These are phyloP conservation scores for Marasmius tenuissimus DNA, from an alignment of 1,284 basidiomycete genomes.

Conservation along the genomic window DNA sequence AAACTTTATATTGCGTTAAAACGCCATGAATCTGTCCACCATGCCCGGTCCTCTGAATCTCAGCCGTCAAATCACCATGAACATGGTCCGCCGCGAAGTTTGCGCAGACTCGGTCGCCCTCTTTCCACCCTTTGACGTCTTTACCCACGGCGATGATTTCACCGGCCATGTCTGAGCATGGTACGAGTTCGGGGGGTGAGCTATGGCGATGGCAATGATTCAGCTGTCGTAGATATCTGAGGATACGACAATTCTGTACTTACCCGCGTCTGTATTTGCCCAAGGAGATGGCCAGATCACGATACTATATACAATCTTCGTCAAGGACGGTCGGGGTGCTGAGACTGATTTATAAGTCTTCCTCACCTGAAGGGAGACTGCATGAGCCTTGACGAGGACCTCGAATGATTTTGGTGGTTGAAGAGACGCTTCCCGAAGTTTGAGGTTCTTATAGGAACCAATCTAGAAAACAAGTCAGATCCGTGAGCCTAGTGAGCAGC, in stretches of 20 bases:
- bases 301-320: conserved; percentile 25
- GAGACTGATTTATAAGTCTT: neutral
- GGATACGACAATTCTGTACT: neutral
- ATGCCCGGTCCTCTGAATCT: conserved; percentile 28
- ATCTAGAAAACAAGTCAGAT: neutral
- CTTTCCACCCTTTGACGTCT: conserved; percentile 37
- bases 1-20: conserved; percentile 41
- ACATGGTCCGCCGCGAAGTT: conserved; percentile 33
- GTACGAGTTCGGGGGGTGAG: conserved; percentile 31
- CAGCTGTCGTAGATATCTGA: neutral
- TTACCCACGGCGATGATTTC: conserved; percentile 48
- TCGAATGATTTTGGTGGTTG: conserved; percentile 30
- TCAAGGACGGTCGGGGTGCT: neutral
- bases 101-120: conserved; percentile 48
- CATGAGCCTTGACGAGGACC: conserved; percentile 44
- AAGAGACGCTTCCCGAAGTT: conserved; percentile 26
- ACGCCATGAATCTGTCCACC: conserved; percentile 47
- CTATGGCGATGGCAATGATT: neutral
- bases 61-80: conserved; percentile 28
- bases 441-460: conserved; percentile 24
- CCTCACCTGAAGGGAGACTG: conserved; percentile 41
- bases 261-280: conserved; percentile 29
- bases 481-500: neutral
- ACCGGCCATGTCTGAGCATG: conserved; percentile 54
- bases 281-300: conserved; percentile 38